Conservation (phyloP, 306 rosid genomes). For the Prosopis cineraria region DNA sequence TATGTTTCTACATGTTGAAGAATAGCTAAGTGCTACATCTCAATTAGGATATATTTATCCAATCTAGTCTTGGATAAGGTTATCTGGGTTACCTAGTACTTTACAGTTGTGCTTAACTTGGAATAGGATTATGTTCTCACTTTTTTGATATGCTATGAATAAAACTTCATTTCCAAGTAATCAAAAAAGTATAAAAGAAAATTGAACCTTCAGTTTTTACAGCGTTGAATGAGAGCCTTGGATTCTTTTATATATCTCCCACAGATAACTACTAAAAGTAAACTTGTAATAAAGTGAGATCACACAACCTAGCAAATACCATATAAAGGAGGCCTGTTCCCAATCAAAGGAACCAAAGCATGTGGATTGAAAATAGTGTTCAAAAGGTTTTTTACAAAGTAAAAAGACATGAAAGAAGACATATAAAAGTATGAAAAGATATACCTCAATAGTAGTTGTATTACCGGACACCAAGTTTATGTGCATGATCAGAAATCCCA, state of each 20-base stretch:
- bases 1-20: no score
- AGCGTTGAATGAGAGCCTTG: neutral
- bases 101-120: no score
- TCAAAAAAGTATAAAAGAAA: no score
- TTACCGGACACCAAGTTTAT: constrained; percentile 62
- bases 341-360: neutral
- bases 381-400: neutral
- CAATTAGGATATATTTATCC: no score
- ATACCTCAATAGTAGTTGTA: constrained; percentile 81
- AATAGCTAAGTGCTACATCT: no score
- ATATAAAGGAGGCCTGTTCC: neutral
- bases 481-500: constrained; percentile 80
- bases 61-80: no score
- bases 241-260: neutral
- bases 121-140: no score
- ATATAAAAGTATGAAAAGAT: neutral
- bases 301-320: neutral
- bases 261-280: no score
- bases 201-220: no score
- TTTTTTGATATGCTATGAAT: no score
- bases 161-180: no score
- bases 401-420: neutral
- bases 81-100: no score
- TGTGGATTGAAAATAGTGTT: neutral
- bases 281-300: neutral